Evolutionary conservation across 805 yeast species (phyloP), one percentile per base, ranked within the genome.

Genomic region (Cyberlindnera americana): DNA sequence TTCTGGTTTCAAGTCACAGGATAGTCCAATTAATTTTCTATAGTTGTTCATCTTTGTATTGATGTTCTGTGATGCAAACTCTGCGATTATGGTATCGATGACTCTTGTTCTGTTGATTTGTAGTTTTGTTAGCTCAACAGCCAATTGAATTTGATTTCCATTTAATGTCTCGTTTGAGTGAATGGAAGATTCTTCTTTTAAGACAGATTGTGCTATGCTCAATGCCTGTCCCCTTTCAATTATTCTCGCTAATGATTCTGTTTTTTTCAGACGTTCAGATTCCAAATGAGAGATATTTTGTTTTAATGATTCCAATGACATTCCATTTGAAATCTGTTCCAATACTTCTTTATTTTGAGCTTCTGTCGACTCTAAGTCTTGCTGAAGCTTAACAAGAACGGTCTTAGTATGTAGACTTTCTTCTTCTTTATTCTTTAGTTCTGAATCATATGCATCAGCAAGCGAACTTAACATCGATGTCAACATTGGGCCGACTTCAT

Each of bases 1-100:
- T 44, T 86, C 95, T 16, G 81, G 72, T 35, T 80, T 77, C 39
- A 88, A 70, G 3, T 87, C 95, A 57, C 95, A 84, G 34, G 87
- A 76, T 33, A 79, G 65, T 18, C 91, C 76, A 30, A 93, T 81
- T 45, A 91, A 69, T 53, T 79, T 78, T 47, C 95, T 72, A 66
- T 91, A 83, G 57, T 87, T 88, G 53, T 78, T 74, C 77, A 86
- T 81, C 59, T 80, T 83, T 22, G 66, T 35, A 59, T 69, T 75
- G 28, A 72, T 60, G 24, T 66, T 71, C 16, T 62, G 59, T 13
- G 69, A 69, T 0, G 73, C 66, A 28, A 71, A 60, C 19, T 75
- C 72, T 51, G 72, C 67, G 8, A 81, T 73, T 13, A 86, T 72
- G 37, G 70, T 68, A 38, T 69, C 66, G 14, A 77, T 62, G 33